Base-by-base conservation (phyloP, 179 eudicot genomes). In the Corrigiola litoralis region DNA sequence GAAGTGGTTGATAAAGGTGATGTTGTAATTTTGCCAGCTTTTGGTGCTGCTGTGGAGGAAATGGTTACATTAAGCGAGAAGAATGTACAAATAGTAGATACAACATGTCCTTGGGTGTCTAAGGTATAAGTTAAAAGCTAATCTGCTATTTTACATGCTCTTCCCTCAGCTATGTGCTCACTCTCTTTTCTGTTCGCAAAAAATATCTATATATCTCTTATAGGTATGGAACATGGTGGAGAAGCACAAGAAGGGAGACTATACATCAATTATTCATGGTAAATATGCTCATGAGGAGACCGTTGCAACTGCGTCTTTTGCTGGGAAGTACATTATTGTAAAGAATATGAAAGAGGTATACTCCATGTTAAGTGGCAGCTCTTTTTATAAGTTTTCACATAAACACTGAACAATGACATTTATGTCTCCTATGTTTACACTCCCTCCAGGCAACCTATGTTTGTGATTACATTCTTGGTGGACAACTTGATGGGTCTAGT, bases 81-180 rank as follows among this genome's bases (percentile, higher is more conserved):
- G 61, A 80, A 83, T 33, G 99, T 94, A 21, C 99, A 94, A 70
- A 94, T 94, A 48, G 99, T 94, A 45, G 99, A 94, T 74, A 94
- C 97, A 72, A 94, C 99, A 70, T 94, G 99, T 69, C 99, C 99
- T 51, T 94, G 99, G 99, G 99, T 94, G 21, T 75, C 87, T 20
- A 94, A 94, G 94, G 99, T 92, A 80, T 18, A 8, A 44, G 33
- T 69, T 48, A 40, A 34, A 48, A 20, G 28, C 64, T 56, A 31
- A 34, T 61, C 49, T 50, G 31, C 25, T 54, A 45, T 53, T 66
- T 33, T 25, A 34, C 21, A 75, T 71, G 40, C 70, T 72, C 38
- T 34, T 17, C 40, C 17, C 60, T 27, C 40, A 45, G 20, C 25
- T 23, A 2, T 32, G 9, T 62, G 31, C 71, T 68, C 17, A 69